These are phyloP conservation scores for Paspalum notatum DNA, from an alignment of 176 grass and related monocot species.

Conservation along the genomic window DNA sequence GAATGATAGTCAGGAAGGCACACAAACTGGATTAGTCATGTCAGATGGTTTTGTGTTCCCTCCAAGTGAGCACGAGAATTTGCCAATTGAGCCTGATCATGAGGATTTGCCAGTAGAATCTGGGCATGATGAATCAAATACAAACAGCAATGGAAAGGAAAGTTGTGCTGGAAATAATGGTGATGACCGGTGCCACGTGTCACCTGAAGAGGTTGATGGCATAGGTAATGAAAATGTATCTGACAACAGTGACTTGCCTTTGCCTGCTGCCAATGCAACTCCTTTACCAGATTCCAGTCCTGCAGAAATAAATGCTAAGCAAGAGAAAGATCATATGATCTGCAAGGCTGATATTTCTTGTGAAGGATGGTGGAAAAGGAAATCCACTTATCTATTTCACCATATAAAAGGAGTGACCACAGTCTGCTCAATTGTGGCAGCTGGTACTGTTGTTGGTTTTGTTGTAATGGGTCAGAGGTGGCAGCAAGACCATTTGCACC, in stretches of 20 bases:
- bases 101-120: slow-evolving; percentile 72
- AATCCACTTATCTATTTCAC: slow-evolving; percentile 43
- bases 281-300: slow-evolving; percentile 17
- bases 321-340: slow-evolving; percentile 25
- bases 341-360: slow-evolving; percentile 39
- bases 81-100: slow-evolving; percentile 76
- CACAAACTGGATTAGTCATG: slow-evolving; percentile 51
- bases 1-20: slow-evolving; percentile 24
- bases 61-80: slow-evolving; percentile 83
- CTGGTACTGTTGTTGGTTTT: slow-evolving; percentile 67
- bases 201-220: slow-evolving; percentile 37
- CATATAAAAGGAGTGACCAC: slow-evolving; percentile 72
- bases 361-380: slow-evolving; percentile 60
- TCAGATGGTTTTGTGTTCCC: slow-evolving; percentile 80
- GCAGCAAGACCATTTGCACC: slow-evolving; percentile 69
- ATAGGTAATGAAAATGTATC: slow-evolving; percentile 36
- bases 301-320: slow-evolving; percentile 16
- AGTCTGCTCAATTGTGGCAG: slow-evolving; percentile 77
- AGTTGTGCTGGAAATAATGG: slow-evolving; percentile 32
- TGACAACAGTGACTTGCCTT: slow-evolving; percentile 18
- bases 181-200: slow-evolving; percentile 35
- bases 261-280: slow-evolving; percentile 13
- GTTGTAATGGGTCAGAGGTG: slow-evolving; percentile 75
- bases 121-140: slow-evolving; percentile 36
- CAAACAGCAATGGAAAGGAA: slow-evolving; percentile 29